Base-by-base conservation (phyloP, 1,284 basidiomycete species). In the Lentinus polychrous region DNA sequence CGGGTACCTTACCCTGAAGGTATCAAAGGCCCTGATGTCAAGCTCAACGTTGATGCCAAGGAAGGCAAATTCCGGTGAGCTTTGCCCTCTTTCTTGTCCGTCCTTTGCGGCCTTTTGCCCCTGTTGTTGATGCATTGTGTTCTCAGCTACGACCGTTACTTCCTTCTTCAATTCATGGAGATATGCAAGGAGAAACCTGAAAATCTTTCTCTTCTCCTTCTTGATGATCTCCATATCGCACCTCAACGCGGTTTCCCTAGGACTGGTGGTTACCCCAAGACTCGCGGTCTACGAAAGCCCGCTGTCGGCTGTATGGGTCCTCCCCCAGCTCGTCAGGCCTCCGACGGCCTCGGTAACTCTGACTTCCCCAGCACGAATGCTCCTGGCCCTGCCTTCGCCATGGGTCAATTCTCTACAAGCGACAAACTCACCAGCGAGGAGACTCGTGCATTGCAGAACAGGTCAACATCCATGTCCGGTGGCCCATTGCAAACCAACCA, bases 101-200 rank as follows among this genome's bases (percentile, higher is more conserved):
- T 18, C 35, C 18, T 22, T 5, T n/a, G n/a, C n/a, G n/a, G 10
- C 14, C 44, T 31, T 40, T 42, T 10, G 49, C 17, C 15, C 14
- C 11, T 46, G 14, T 50, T 40, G 46, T 48, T 8, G 3, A 23
- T 17, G 2, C n/a, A 27, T 27, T 49, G 31, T 24, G 20, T 18
- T 49, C 8, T 39, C n/a, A 90, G 94, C 59, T 99, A 99, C 67
- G 94, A 98, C 68, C 92, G 95, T 43, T 92, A 95, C 39, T 99
- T 99, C 81, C 76, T 99, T 24, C 70, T 99, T 55, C 96, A 99
- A 65, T 99, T 99, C 73, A 96, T 97, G 92, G 73, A 74, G 35
- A 73, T 96, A 49, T 99, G 94, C 76, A 91, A 86, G 67, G 94
- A 97, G 68, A 95, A 94, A 69, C 95, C 96, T 0, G 89, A 88